Base-by-base conservation (phyloP, 148 eudicot genomes). In the Arctostaphylos glauca region DNA sequence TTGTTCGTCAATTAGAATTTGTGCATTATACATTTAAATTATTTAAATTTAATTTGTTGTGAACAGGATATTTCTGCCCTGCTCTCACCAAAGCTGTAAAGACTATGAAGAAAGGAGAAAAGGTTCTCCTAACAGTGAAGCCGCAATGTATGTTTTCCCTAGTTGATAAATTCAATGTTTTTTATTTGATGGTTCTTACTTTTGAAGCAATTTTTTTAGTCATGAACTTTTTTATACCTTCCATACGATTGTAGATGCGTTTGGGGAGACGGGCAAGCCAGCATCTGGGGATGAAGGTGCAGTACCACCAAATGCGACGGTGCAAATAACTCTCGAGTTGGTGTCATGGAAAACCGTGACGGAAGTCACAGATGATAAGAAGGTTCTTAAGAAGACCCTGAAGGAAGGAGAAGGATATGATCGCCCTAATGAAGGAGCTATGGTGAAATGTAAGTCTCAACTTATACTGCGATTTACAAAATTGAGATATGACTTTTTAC, bases 101-200 rank as follows among this genome's bases (percentile, higher is more conserved):
- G 80, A 97, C 99, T n/a, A 94, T 97, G 99, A 97, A 97, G 90
- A 94, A 97, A 85, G 99, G 98, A 44, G 98, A 97, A 84, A 94
- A 91, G 58, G 99, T 88, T 73, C 85, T 93, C 81, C 89, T 97
- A 15, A 84, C 92, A 5, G 99, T 94, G 23, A 97, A 90, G 84
- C 98, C 98, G 47, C 98, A 89, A 86, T 97, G 99, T 97, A 87
- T 88, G 94, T 60, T 44, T 15, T 38, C 5, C 10, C 15, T 2
- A 5, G 41, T 7, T 19, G 21, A 23, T 23, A 9, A 21, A 7
- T 64, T 64, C 2, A 31, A 31, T 1, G 38, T 15, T 31, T 14
- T 48, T 38, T 19, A 55, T 50, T 5, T 3, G 25, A 19, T 53
- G 54, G 6, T 14, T 31, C 19, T 53, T 53, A n/a, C 5, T 38